A percentile compares a stretch with the other conserved stretches of the same genome.
phyloP scores from a whole-genome alignment of 2,329 filamentous ascomycete species.

The Coniosporium tulheliwenetii region DNA sequence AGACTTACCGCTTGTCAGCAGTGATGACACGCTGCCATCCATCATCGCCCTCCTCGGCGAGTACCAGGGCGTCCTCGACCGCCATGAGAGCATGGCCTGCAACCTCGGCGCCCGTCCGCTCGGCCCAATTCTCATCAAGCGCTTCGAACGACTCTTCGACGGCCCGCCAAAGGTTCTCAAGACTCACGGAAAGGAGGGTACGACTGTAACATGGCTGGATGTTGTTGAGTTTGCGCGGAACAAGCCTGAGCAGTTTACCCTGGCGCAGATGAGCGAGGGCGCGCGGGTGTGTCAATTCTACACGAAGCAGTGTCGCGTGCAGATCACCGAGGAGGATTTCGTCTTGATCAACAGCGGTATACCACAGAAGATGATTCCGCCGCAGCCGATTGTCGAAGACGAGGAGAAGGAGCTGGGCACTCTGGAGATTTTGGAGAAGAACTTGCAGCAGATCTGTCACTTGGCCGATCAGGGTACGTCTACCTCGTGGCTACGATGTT shows the following conservation, averaged over 20 bases:
- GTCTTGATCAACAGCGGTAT: constrained; percentile 70
- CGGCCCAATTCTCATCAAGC: constrained; percentile 68
- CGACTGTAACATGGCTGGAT: constrained; percentile 64
- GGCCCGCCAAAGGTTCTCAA: constrained; percentile 55
- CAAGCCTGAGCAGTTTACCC: constrained; percentile 62
- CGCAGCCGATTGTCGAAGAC: constrained; percentile 69
- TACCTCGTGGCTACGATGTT: not conserved
- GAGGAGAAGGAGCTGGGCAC: constrained; percentile 75
- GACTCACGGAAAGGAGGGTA: constrained; percentile 43
- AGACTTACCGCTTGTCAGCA: constrained; percentile 45
- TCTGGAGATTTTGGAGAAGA: constrained; percentile 68
- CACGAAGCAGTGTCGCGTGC: constrained; percentile 64
- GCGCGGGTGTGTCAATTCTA: constrained; percentile 65
- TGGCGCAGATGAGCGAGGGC: constrained; percentile 54
- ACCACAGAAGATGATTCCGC: constrained; percentile 66
- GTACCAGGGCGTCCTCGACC: constrained; percentile 72
- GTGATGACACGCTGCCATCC: constrained; percentile 56
- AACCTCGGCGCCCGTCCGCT: constrained; percentile 73
- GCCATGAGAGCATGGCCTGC: constrained; percentile 74
- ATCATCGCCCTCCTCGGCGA: constrained; percentile 58
- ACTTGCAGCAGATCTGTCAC: constrained; percentile 61
- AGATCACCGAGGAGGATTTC: constrained; percentile 81
- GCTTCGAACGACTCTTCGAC: constrained; percentile 76
- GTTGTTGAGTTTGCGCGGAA: constrained; percentile 71
- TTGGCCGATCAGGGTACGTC: constrained; percentile 57